Percentiles rank a stretch among this genome's conserved stretches.
Conservation (phyloP, 2,329 filamentous ascomycete species). For the Gaeumannomyces tritici region DNA sequence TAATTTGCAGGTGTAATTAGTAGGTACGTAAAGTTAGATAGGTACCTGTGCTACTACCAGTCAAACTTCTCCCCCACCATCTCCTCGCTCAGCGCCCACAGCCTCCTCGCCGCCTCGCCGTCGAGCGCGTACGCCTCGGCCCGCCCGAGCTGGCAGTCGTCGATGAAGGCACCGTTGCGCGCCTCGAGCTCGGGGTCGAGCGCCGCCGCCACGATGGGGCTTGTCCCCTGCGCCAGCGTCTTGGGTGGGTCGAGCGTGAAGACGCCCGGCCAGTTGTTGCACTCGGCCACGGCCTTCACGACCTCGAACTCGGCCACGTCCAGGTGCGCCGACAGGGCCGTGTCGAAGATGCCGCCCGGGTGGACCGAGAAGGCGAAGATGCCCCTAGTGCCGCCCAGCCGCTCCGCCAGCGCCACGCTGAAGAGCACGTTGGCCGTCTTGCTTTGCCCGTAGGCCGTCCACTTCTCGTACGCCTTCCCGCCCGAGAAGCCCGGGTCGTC, state of each 20-base stretch:
- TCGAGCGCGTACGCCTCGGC: slow-evolving; percentile 5
- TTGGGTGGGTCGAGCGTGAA: slow-evolving; percentile 8
- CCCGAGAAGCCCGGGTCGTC: slow-evolving; percentile 32
- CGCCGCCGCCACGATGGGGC: slow-evolving; percentile 25
- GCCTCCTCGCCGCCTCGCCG: slow-evolving; percentile 21
- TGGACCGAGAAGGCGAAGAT: slow-evolving; percentile 30
- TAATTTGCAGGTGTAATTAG: too few relatives aligned
- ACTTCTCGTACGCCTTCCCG: slow-evolving; percentile 23
- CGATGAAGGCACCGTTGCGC: slow-evolving; percentile 12
- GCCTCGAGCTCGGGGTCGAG: slow-evolving; percentile 24
- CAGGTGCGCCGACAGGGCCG: slow-evolving; percentile 5
- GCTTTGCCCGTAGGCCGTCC: slow-evolving; percentile 36
- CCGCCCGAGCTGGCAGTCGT: slow-evolving; percentile 19
- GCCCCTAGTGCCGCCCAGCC: slow-evolving; percentile 15
- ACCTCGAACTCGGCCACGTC: slow-evolving; percentile 10
- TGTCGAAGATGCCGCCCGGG: slow-evolving; percentile 23
- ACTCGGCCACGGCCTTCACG: slow-evolving; percentile 12
- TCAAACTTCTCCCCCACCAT: slow-evolving; percentile 26
- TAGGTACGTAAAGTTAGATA: neutral
- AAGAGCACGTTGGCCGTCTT: slow-evolving; percentile 43
- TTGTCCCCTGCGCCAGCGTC: slow-evolving; percentile 17
- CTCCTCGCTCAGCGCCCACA: slow-evolving; percentile 33
- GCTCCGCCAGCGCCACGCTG: slow-evolving; percentile 25
- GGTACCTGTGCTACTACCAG: neutral
- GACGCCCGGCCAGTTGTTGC: slow-evolving; percentile 10